Evolutionary conservation across 257 asterid genomes (phyloP).

Genomic region (Salvia miltiorrhiza): DNA sequence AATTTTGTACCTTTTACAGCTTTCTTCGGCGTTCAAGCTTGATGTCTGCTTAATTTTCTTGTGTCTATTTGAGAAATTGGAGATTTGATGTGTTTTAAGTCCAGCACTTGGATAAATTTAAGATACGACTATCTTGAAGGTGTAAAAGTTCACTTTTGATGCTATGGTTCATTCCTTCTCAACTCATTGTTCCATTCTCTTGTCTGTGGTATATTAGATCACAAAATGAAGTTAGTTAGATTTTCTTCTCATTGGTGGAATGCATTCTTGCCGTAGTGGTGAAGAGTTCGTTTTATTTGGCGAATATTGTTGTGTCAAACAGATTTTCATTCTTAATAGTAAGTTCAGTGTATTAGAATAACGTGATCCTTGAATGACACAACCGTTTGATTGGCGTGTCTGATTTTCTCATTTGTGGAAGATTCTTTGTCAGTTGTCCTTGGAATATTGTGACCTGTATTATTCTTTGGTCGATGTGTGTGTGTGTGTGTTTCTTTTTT

Average conservation of each 20-base stretch:
- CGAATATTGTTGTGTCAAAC: constrained; percentile 5
- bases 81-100: not conserved
- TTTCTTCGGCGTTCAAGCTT: not conserved
- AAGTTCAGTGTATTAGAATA: constrained; percentile 10
- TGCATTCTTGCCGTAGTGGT: not conserved
- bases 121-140: not conserved
- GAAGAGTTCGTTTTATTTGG: not conserved
- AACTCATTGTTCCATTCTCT: not conserved
- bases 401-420: constrained; percentile 16
- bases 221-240: not conserved
- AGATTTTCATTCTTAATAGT: constrained; percentile 4
- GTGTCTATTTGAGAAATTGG: constrained; percentile 1
- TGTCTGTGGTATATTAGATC: constrained; percentile 8
- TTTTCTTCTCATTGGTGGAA: not conserved
- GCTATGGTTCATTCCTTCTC: not conserved
- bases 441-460: constrained; percentile 30
- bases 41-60: not conserved
- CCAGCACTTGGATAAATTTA: not conserved
- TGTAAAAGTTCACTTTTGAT: not conserved
- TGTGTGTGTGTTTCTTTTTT: too few relatives aligned
- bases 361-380: constrained; percentile 9
- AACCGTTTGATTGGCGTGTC: constrained; percentile 7
- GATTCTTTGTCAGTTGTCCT: constrained; percentile 25
- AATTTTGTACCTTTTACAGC: not conserved
- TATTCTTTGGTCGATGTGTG: constrained; percentile 22